Percentiles rank a stretch among this genome's conserved stretches.
Evolutionary conservation across 2,329 filamentous ascomycete species (phyloP).

Genomic region (Ophiognomonia clavigignenti-juglandacearum): DNA sequence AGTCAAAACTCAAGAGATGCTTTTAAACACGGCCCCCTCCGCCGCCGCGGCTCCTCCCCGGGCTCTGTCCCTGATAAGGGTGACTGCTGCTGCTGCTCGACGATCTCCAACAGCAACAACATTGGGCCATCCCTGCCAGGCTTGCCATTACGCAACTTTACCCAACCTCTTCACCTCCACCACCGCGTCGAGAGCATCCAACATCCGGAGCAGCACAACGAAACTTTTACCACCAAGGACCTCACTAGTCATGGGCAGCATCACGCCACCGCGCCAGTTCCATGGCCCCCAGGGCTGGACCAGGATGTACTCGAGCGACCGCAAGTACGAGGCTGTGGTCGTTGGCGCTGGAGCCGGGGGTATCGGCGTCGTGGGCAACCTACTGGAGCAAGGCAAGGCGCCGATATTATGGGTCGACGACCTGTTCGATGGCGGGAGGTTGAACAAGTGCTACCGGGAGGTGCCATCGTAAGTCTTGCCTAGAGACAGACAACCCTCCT

Average conservation of each 20-base stretch:
- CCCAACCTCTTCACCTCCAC: background rate
- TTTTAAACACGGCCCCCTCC: slow-evolving; percentile 1
- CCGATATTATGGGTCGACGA: slow-evolving; percentile 56
- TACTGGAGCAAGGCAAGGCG: slow-evolving; percentile 46
- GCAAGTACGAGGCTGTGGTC: slow-evolving; percentile 18
- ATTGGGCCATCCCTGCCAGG: background rate
- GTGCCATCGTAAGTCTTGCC: slow-evolving; percentile 38
- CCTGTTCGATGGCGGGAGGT: slow-evolving; percentile 46
- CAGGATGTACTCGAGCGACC: slow-evolving; percentile 15
- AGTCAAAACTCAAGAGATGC: background rate
- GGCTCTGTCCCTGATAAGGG: slow-evolving; percentile 4
- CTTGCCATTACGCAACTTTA: background rate
- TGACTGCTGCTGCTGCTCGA: background rate
- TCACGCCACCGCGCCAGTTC: slow-evolving; percentile 13
- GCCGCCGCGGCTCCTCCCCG: background rate
- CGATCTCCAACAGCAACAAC: background rate
- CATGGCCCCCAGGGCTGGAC: slow-evolving; percentile 10
- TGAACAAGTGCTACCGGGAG: slow-evolving; percentile 52
- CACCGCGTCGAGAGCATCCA: background rate
- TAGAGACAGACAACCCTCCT: background rate
- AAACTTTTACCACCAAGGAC: background rate
- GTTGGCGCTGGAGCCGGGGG: slow-evolving; percentile 28
- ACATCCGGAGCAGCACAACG: too few species aligned
- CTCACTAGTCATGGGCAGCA: slow-evolving; percentile 11
- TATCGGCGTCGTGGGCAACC: slow-evolving; percentile 55